Evolutionary conservation across 2,329 filamentous ascomycete species (phyloP).

Genomic region (Phyllosticta paracitricarpa): DNA sequence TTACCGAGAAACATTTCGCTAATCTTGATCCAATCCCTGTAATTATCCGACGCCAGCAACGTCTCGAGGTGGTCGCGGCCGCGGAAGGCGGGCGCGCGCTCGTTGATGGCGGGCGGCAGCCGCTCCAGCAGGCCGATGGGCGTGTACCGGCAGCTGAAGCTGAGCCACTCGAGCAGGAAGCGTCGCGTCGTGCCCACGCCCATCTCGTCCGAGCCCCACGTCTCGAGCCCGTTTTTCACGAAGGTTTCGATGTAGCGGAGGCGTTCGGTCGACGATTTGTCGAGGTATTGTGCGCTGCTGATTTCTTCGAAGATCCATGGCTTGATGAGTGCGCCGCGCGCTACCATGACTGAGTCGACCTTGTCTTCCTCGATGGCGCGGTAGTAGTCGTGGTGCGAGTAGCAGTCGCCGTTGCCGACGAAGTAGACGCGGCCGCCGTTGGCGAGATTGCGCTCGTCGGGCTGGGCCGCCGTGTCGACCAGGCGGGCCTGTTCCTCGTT

Average conservation of each 20-base stretch:
- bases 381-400: conserved; percentile 82
- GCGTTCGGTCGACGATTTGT: conserved; percentile 85
- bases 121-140: conserved; percentile 81
- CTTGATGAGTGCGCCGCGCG: conserved; percentile 91
- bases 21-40: conserved; percentile 98
- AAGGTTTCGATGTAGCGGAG: conserved; percentile 82
- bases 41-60: conserved; percentile 81
- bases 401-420: conserved; percentile 93
- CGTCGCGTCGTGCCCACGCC: conserved; percentile 83
- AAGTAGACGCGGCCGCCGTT: conserved; percentile 70
- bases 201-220: conserved; percentile 92
- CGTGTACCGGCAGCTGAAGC: conserved; percentile 86
- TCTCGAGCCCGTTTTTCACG: conserved; percentile 77
- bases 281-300: conserved; percentile 78
- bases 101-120: conserved; percentile 79
- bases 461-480: conserved; percentile 67
- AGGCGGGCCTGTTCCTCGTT: conserved; percentile 57
- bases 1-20: conserved; percentile 98
- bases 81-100: conserved; percentile 73
- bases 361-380: conserved; percentile 64
- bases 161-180: conserved; percentile 92
- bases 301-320: conserved; percentile 99
- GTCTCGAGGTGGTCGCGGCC: conserved; percentile 89
- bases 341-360: conserved; percentile 94
- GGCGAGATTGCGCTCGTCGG: conserved; percentile 64